These are phyloP conservation scores for Leishmania braziliensis DNA, from an alignment of 208 protist genomes.

Conservation along the genomic window DNA sequence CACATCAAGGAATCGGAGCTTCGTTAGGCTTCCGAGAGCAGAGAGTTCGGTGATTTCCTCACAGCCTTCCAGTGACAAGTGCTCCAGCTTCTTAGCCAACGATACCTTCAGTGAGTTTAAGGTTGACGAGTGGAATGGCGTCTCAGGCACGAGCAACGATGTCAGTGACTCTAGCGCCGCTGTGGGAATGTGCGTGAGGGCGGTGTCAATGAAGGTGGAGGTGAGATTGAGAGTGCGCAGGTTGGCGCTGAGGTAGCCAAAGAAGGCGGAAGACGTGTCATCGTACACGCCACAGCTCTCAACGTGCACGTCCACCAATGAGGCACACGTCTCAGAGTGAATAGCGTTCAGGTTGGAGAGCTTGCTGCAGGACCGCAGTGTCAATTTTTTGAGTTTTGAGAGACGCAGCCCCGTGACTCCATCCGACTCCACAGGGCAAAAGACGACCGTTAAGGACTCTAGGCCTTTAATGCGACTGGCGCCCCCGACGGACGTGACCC, in stretches of 20 bases:
- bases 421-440: slow-evolving; percentile 73
- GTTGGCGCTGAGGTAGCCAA: slow-evolving; percentile 46
- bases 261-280: slow-evolving; percentile 68
- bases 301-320: slow-evolving; percentile 66
- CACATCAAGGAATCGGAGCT: slow-evolving; percentile 78
- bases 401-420: slow-evolving; percentile 63
- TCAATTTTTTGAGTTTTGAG: slow-evolving; percentile 57
- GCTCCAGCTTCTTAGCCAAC: slow-evolving; percentile 53
- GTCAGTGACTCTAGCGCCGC: slow-evolving; percentile 40
- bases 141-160: slow-evolving; percentile 54
- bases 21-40: slow-evolving; percentile 46
- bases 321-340: slow-evolving; percentile 49
- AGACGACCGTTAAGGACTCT: slow-evolving; percentile 60
- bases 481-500: slow-evolving; percentile 59
- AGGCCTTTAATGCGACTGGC: slow-evolving; percentile 54
- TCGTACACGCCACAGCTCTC: slow-evolving; percentile 81
- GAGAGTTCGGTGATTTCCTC: slow-evolving; percentile 49
- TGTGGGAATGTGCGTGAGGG: slow-evolving; percentile 44
- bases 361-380: slow-evolving; percentile 67
- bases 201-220: slow-evolving; percentile 57
- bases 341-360: slow-evolving; percentile 75
- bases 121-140: slow-evolving; percentile 58
- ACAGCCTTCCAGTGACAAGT: slow-evolving; percentile 72
- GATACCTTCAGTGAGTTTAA: slow-evolving; percentile 55
- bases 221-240: slow-evolving; percentile 63